A percentile compares a stretch with the other conserved stretches of the same genome.
Evolutionary conservation across 257 asterid genomes (phyloP).

Genomic region (Leonotis leonurus): DNA sequence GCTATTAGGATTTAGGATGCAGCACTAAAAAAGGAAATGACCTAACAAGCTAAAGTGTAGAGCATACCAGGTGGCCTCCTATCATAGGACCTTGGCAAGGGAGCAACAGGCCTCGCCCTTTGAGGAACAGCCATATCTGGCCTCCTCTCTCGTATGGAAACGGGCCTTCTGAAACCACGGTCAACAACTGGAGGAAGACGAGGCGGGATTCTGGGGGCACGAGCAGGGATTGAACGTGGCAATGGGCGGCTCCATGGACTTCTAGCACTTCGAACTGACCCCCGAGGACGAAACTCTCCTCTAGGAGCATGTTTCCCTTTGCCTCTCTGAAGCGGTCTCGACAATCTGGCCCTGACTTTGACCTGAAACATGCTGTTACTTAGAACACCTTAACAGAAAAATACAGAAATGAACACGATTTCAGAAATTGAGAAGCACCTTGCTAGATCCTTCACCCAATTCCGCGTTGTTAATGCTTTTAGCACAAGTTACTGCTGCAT

Average conservation of each 20-base stretch:
- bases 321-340: conserved; percentile 97
- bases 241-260: conserved; percentile 70
- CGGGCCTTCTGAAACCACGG: conserved; percentile 66
- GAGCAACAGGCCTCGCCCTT: conserved; percentile 65
- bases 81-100: conserved; percentile 75
- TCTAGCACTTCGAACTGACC: conserved; percentile 44
- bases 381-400: conserved; percentile 9
- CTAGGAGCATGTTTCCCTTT: conserved; percentile 74
- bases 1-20: conserved; percentile 8
- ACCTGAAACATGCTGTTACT: conserved; percentile 46
- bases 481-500: conserved; percentile 86
- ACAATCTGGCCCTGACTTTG: conserved; percentile 93
- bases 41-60: background rate
- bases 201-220: conserved; percentile 50
- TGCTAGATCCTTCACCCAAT: conserved; percentile 79
- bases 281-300: conserved; percentile 55
- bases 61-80: conserved; percentile 84
- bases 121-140: conserved; percentile 61
- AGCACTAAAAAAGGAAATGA: conserved; percentile 4
- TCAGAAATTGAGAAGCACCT: conserved; percentile 35
- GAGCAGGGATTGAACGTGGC: conserved; percentile 48
- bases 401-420: background rate
- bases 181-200: conserved; percentile 55
- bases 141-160: conserved; percentile 59
- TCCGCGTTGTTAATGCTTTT: conserved; percentile 85